A percentile compares a stretch with the other conserved stretches of the same genome.
These are phyloP conservation scores for Cudoniella acicularis DNA, from an alignment of 495 filamentous ascomycete species.

Conservation along the genomic window DNA sequence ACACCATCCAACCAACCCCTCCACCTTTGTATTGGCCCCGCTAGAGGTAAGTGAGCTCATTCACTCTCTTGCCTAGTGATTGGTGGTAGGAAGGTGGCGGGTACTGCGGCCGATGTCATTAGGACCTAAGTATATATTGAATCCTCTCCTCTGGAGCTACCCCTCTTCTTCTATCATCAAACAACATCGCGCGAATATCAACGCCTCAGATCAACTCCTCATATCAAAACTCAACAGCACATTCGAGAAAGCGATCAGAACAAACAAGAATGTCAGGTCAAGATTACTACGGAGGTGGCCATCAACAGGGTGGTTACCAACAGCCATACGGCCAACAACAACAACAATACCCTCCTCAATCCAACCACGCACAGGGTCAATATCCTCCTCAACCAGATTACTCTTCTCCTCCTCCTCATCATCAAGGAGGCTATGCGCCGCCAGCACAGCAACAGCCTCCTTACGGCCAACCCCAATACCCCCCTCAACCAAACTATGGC, in stretches of 20 bases:
- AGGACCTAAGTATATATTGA: background rate
- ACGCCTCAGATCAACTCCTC: background rate
- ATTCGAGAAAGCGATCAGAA: background rate
- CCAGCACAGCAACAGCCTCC: slow-evolving; percentile 10
- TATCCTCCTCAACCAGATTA: slow-evolving; percentile 19
- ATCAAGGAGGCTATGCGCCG: slow-evolving; percentile 24
- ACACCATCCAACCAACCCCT: background rate
- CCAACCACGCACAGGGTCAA: slow-evolving; percentile 8
- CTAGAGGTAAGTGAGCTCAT: background rate
- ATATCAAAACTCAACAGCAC: background rate
- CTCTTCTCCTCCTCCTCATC: background rate
- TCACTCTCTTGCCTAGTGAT: background rate
- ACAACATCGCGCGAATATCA: background rate
- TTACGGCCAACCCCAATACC: slow-evolving; percentile 21
- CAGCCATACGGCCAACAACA: background rate
- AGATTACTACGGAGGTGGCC: slow-evolving; percentile 33
- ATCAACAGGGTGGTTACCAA: background rate
- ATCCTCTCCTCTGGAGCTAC: background rate
- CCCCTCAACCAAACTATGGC: slow-evolving; percentile 23
- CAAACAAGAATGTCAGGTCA: slow-evolving; percentile 30
- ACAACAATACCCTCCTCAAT: slow-evolving; percentile 18
- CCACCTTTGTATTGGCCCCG: background rate
- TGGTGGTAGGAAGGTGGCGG: background rate
- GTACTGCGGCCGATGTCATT: background rate
- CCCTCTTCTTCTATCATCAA: background rate